Evolutionary conservation across 2,329 filamentous ascomycete genomes (phyloP), one percentile per base, ranked within the genome.

Genomic region (Hypoxylon sp.): DNA sequence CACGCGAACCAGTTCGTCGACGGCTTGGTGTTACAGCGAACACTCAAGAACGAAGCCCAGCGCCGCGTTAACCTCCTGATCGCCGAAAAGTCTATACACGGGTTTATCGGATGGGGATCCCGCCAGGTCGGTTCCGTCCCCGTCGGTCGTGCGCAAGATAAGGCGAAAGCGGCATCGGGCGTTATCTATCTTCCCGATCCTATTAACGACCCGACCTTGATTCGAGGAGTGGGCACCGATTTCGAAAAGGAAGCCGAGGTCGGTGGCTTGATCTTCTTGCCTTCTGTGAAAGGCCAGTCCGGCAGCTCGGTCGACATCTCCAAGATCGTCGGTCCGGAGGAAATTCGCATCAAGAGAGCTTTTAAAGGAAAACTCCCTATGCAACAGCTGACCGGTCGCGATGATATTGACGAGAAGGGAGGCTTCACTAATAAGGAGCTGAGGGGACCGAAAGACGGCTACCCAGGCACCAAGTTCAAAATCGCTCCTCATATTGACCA

Each of bases 1-100:
- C 95, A 99, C 83, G 94, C 94, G 63, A 99, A 99, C 61, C 74
- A 97, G 90, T 99, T 99, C 71, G 94, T 98, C 75, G 95, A 99
- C 74, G 94, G 93, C 56, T 85, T 99, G 53, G 91, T 98, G 70
- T 86, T 99, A 54, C 96, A 97, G 87, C 90, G 94, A 68, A 93
- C 93, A 13, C 87, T 98, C 60, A 91, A 92, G 68, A 90, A 87
- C 74, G 94, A 97, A 80, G 91, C 93, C 56, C 89, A 91, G 69
- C 91, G 95, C 70, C 92, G 95, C 56, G 92, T 97, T 61, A 93
- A 93, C 54, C 94, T 97, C 74, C 87, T 99, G 51, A 95, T 97
- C 65, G 95, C 95, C 20, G 94, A 96, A 72, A 98, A 97, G 77
- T 97, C 94, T 2, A 96, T 98, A 80, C 89, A 92, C 72, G 89